A percentile compares a stretch with the other conserved stretches of the same genome.
phyloP scores from a whole-genome alignment of 805 yeast genomes.

The Myxozyma lipomycoides region DNA sequence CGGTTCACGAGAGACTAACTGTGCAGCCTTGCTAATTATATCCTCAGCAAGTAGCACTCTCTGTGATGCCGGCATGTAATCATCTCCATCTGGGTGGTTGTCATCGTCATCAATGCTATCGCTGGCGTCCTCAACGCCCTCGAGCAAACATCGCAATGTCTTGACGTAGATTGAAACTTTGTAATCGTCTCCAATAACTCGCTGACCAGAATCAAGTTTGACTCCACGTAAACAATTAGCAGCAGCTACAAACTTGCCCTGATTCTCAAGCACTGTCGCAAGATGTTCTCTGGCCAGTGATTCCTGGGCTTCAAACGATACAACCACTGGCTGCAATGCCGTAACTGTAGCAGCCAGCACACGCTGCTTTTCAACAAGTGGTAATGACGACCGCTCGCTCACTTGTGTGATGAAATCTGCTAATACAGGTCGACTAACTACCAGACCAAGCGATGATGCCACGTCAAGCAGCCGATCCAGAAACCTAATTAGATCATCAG shows the following conservation, averaged over 20 bases:
- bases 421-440: slow-evolving; percentile 22
- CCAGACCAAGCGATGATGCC: slow-evolving; percentile 17
- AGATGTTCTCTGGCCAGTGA: slow-evolving; percentile 28
- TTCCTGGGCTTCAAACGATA: slow-evolving; percentile 32
- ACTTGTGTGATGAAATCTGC: slow-evolving; percentile 10
- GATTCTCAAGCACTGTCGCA: slow-evolving; percentile 30
- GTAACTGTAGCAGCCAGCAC: slow-evolving; percentile 7
- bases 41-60: slow-evolving; percentile 30
- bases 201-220: slow-evolving; percentile 27
- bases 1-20: slow-evolving; percentile 24
- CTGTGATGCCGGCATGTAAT: slow-evolving; percentile 10
- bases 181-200: slow-evolving; percentile 28
- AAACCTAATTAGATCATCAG: not conserved
- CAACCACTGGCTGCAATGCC: slow-evolving; percentile 24
- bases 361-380: not conserved
- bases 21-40: slow-evolving; percentile 31
- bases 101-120: slow-evolving; percentile 2
- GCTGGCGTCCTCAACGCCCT: slow-evolving; percentile 28
- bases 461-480: slow-evolving; percentile 13
- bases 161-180: slow-evolving; percentile 30
- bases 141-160: slow-evolving; percentile 32
- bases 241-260: slow-evolving; percentile 26
- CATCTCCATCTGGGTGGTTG: slow-evolving; percentile 7
- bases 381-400: not conserved
- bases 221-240: slow-evolving; percentile 32